These are phyloP conservation scores for Uncinocarpus reesii DNA, from an alignment of 2,329 filamentous ascomycete genomes.

Conservation along the genomic window DNA sequence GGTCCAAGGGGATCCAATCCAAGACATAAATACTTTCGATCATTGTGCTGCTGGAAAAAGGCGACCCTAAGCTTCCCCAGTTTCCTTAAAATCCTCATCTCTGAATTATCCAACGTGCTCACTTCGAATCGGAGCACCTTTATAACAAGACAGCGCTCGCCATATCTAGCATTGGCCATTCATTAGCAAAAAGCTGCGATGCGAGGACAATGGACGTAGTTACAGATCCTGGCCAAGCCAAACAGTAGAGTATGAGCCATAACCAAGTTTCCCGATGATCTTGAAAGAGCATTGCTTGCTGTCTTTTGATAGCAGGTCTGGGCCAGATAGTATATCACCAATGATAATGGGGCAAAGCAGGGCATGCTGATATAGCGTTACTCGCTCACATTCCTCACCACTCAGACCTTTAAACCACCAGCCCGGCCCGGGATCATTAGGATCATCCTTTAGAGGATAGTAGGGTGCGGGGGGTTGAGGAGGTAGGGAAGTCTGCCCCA, in stretches of 20 bases:
- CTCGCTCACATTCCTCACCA: no score
- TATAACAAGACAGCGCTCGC: conserved; percentile 2
- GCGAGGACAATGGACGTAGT: no score
- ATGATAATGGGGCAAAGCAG: conserved; percentile 15
- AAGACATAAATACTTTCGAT: conserved; percentile 13
- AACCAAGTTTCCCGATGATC: conserved; percentile 15
- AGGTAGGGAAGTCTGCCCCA: no score
- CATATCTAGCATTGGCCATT: no score
- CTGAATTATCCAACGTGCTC: conserved; percentile 12
- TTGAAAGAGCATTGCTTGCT: conserved; percentile 12
- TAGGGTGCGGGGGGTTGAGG: no score
- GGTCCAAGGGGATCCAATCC: conserved; percentile 11
- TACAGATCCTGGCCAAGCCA: conserved; percentile 13
- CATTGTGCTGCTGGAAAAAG: conserved; percentile 12
- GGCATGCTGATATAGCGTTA: no score
- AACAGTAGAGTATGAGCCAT: conserved; percentile 15
- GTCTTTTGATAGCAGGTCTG: conserved; percentile 6
- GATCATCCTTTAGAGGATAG: no score
- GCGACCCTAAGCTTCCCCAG: conserved; percentile 12
- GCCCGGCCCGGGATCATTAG: no score
- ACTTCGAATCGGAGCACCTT: conserved; percentile 7
- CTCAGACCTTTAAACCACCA: no score
- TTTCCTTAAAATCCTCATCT: conserved; percentile 13
- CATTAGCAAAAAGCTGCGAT: no score
- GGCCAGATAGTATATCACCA: conserved; percentile 13